Percentiles rank a stretch among this genome's conserved stretches.
Evolutionary conservation across 257 asterid genomes (phyloP).

Genomic region (Osmanthus fragrans): DNA sequence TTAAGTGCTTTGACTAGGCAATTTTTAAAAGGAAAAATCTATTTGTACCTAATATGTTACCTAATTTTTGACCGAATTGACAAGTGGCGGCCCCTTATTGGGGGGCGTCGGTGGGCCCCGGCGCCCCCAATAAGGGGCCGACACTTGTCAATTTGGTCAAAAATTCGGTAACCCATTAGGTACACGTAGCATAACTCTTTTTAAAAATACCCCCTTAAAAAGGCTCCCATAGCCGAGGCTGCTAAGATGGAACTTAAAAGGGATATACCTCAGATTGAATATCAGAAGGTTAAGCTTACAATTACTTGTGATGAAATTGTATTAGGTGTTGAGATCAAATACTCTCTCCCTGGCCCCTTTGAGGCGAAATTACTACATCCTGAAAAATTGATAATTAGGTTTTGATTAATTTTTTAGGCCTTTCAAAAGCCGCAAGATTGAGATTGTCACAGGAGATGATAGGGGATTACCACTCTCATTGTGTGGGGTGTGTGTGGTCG

Average conservation of each 20-base stretch:
- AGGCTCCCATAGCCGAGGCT: constrained; percentile 66
- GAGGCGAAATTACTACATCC: neutral
- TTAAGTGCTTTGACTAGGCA: no score
- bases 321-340: constrained; percentile 2
- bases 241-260: constrained; percentile 54
- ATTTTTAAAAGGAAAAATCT: no score
- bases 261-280: constrained; percentile 46
- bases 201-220: no score
- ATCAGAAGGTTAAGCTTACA: constrained; percentile 27
- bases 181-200: no score
- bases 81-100: no score
- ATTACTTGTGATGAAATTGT: neutral
- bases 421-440: neutral
- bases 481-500: neutral
- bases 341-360: neutral
- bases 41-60: no score
- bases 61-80: no score
- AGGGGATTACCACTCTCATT: neutral
- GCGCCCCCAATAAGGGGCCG: no score
- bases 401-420: neutral
- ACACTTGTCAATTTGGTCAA: no score
- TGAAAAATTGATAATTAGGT: neutral
- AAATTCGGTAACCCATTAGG: no score
- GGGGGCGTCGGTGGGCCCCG: no score
- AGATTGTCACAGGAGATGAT: neutral